Evolutionary conservation across 2,329 filamentous ascomycete species (phyloP).

Genomic region (Colletotrichum graminicola): DNA sequence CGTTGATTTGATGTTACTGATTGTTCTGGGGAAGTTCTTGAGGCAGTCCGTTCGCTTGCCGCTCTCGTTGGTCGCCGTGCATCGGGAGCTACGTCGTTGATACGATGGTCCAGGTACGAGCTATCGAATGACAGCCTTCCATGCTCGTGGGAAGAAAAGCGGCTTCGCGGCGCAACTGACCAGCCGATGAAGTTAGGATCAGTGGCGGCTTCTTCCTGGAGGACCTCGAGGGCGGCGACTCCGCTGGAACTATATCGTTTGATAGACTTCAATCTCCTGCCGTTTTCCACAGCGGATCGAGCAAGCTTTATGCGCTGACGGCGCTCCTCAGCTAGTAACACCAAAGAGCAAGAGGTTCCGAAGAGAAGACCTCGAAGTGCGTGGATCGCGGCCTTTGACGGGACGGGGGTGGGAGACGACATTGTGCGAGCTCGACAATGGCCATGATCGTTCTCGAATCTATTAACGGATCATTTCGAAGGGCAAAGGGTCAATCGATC

Average conservation of each 20-base stretch:
- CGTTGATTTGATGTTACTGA: background rate
- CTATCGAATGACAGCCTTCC: constrained; percentile 9
- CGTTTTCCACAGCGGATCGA: constrained; percentile 64
- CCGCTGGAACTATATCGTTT: constrained; percentile 47
- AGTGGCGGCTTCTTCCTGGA: constrained; percentile 45
- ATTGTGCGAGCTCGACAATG: constrained; percentile 49
- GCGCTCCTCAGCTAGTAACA: constrained; percentile 67
- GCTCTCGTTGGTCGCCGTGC: constrained; percentile 21
- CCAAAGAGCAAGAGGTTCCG: constrained; percentile 69
- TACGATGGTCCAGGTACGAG: constrained; percentile 14
- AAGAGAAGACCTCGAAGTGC: constrained; percentile 67
- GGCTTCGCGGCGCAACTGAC: constrained; percentile 41
- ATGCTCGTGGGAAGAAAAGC: constrained; percentile 7
- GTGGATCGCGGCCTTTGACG: constrained; percentile 67
- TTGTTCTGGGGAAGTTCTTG: background rate
- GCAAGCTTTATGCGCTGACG: constrained; percentile 66
- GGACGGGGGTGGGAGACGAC: constrained; percentile 62
- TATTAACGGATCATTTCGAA: constrained; percentile 30
- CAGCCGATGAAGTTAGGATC: constrained; percentile 45
- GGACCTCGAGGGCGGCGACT: constrained; percentile 32
- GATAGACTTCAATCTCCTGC: constrained; percentile 61
- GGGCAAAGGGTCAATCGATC: background rate
- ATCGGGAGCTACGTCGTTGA: constrained; percentile 25
- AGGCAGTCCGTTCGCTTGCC: constrained; percentile 8
- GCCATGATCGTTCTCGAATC: constrained; percentile 36